Evolutionary conservation across 1,284 basidiomycete species (phyloP), one percentile per base, ranked within the genome.

Genomic region (Rhodotorula sp.): DNA sequence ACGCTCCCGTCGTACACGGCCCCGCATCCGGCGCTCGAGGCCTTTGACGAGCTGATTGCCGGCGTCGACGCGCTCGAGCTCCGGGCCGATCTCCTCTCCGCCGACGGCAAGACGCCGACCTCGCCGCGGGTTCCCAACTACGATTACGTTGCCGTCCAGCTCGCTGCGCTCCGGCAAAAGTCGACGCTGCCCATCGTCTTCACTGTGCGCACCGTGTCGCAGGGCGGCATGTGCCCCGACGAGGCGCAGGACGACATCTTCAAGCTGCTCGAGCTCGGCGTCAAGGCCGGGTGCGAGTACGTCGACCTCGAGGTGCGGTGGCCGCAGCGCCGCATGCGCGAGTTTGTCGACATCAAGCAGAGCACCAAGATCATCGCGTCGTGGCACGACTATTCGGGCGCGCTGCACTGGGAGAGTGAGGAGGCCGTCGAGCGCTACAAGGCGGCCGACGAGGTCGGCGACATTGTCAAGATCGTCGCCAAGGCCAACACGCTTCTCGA

Each of bases 61-160:
- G 96, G 97, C 7, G 90, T 89, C 2, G 95, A 99, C 79, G 96
- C 94, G 0, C 84, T 99, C 70, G 96, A 99, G 82, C 82, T 99
- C 44, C 90, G 96, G 5, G 94, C 95, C 10, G 96, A 99, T 81
- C 86, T 99, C 17, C 86, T 99, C 41, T 88, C 87, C 48, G 85
- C 88, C 8, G 76, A 78, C 41, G 84, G 83, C 44, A 71, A 79
- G 60, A 73, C 82, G 0, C 83, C 84, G 25, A 79, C 83, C 19
- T 77, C 82, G 0, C 85, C 87, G 0, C 85, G 86, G 72, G 86
- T 93, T 25, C 91, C 94, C 0, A 85, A 91, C 0, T 79, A 84
- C 44, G 82, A 85, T 0, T 97, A 93, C 80, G 93, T 98, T 54
- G 86, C 89, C 19, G 85, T 87, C 57, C 97, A 99, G 80, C 83